A percentile compares a stretch with the other conserved stretches of the same genome.
Evolutionary conservation across 345 rosid species (phyloP).

Genomic region (Leavenworthia alabamica): DNA sequence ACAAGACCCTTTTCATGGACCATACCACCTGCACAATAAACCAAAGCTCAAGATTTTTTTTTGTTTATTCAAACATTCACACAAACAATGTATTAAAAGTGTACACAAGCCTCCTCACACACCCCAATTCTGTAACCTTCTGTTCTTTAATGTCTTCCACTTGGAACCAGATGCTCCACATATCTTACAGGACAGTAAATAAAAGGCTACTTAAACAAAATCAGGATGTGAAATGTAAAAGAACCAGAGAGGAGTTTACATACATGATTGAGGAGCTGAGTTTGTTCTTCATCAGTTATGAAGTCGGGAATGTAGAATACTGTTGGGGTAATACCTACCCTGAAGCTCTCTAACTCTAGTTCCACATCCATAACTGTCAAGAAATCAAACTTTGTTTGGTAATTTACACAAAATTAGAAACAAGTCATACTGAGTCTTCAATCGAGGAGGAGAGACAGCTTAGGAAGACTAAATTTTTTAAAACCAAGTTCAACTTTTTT

Average conservation of each 20-base stretch:
- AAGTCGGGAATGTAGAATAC: slow-evolving; percentile 60
- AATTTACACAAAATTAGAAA: not conserved
- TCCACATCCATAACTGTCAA: slow-evolving; percentile 18
- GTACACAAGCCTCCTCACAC: slow-evolving; percentile 9
- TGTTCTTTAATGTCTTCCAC: slow-evolving; percentile 82
- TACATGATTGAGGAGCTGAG: slow-evolving; percentile 53
- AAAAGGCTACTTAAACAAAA: not conserved
- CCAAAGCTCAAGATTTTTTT: not conserved
- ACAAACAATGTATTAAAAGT: not conserved
- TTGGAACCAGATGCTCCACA: slow-evolving; percentile 61
- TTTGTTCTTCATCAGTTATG: slow-evolving; percentile 50
- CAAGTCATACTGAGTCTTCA: not conserved
- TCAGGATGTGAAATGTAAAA: not conserved
- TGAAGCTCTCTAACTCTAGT: slow-evolving; percentile 33
- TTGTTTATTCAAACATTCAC: not conserved
- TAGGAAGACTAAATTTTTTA: not conserved
- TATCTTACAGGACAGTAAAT: slow-evolving; percentile 36
- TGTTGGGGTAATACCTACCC: slow-evolving; percentile 60
- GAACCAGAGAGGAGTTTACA: not conserved
- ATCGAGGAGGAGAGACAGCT: not conserved
- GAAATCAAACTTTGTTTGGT: not conserved
- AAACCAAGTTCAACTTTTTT: too few species aligned
- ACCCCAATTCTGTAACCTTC: slow-evolving; percentile 96
- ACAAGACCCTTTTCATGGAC: slow-evolving; percentile 96
- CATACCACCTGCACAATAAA: slow-evolving; percentile 62